Evolutionary conservation across 2,329 filamentous ascomycete genomes (phyloP).

Genomic region (Fusarium sp.): DNA sequence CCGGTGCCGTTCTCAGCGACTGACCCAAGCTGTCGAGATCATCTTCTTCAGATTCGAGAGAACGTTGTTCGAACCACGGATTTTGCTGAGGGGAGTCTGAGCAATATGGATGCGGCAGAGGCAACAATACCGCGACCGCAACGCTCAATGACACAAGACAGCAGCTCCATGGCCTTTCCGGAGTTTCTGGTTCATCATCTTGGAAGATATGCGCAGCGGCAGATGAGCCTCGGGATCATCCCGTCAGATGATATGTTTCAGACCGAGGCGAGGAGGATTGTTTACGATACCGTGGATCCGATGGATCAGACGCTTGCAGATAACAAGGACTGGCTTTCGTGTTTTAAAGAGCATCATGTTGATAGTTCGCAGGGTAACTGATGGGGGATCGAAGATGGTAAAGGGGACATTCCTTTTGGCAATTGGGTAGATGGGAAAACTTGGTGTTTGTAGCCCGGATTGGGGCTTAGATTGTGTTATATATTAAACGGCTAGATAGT

Average conservation of each 20-base stretch:
- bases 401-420: background rate
- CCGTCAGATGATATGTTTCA: constrained; percentile 47
- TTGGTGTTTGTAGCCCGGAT: background rate
- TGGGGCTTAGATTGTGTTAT: background rate
- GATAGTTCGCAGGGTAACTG: background rate
- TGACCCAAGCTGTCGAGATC: constrained; percentile 35
- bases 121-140: background rate
- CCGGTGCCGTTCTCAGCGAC: constrained; percentile 47
- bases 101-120: background rate
- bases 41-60: constrained; percentile 34
- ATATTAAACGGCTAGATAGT: background rate
- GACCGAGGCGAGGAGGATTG: constrained; percentile 41
- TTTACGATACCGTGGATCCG: constrained; percentile 41
- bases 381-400: background rate
- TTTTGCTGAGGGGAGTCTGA: accelerated
- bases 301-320: constrained; percentile 48
- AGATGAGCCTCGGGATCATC: constrained; percentile 38
- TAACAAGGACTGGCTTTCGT: constrained; percentile 44
- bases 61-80: background rate
- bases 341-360: constrained; percentile 35
- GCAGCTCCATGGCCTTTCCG: constrained; percentile 18
- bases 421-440: too few species aligned
- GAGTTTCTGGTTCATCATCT: constrained; percentile 36
- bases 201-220: constrained; percentile 38
- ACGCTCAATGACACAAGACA: background rate